Conservation (phyloP, 75 land plant genomes). For the Pinus taeda region DNA sequence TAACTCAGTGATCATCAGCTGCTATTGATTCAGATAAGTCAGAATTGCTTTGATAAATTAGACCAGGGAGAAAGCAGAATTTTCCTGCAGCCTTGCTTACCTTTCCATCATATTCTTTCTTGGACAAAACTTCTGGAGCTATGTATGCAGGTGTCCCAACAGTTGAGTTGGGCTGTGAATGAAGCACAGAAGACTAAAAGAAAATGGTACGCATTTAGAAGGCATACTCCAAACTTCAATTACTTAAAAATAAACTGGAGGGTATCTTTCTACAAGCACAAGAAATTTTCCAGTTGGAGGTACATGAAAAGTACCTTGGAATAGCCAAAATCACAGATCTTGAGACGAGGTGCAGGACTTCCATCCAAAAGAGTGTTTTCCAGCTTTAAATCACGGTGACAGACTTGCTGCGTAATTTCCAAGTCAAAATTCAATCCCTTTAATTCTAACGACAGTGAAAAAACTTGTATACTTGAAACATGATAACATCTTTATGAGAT, state of each 20-base stretch:
- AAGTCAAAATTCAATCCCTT: no score
- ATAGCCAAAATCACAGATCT: conserved; percentile 67
- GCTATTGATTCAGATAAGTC: no score
- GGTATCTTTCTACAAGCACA: no score
- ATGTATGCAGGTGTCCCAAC: conserved; percentile 74
- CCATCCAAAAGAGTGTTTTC: conserved; percentile 59
- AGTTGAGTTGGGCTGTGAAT: conserved; percentile 67
- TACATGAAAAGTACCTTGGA: conserved; percentile 38
- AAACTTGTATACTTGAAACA: no score
- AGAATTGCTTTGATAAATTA: no score
- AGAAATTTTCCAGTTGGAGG: no score
- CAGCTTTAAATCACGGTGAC: conserved; percentile 56
- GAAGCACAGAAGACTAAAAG: conserved; percentile 49
- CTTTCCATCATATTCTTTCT: conserved; percentile 70
- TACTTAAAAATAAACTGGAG: no score
- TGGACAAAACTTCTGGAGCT: conserved; percentile 65
- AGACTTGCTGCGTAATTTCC: conserved; percentile 32
- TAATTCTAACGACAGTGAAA: no score
- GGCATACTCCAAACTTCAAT: no score
- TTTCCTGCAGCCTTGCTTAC: conserved; percentile 9
- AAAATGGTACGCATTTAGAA: background rate
- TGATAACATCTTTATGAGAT: no score
- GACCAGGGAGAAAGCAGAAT: no score
- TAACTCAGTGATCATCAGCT: no score
- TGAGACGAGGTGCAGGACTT: conserved; percentile 53